These are phyloP conservation scores for Chamaenerion angustifolium DNA, from an alignment of 345 rosid genomes.

Conservation along the genomic window DNA sequence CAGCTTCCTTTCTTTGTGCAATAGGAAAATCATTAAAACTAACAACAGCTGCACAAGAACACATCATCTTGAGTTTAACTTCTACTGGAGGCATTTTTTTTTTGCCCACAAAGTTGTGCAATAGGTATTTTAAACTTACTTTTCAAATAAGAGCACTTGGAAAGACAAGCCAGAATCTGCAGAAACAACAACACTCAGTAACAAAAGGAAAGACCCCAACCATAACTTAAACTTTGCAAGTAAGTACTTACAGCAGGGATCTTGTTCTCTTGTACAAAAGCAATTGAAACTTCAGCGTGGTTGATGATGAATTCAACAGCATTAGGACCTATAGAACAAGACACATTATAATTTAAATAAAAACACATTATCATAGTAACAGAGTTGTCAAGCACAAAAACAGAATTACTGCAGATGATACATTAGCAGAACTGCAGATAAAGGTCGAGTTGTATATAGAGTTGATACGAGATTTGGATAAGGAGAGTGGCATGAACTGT, in stretches of 20 bases:
- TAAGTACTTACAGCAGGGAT: slow-evolving; percentile 48
- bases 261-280: slow-evolving; percentile 68
- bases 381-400: neutral
- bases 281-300: slow-evolving; percentile 79
- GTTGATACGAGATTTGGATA: neutral
- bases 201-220: neutral
- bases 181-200: slow-evolving; percentile 1
- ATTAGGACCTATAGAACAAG: slow-evolving; percentile 40
- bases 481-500: neutral
- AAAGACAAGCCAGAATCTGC: slow-evolving; percentile 66
- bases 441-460: too few relatives aligned
- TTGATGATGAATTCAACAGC: slow-evolving; percentile 91
- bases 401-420: neutral
- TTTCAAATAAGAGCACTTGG: slow-evolving; percentile 49
- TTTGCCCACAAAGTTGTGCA: neutral
- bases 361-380: neutral
- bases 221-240: neutral
- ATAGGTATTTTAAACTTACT: slow-evolving; percentile 27
- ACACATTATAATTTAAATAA: neutral
- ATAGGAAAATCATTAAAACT: slow-evolving; percentile 50
- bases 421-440: neutral
- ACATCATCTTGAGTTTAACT: neutral
- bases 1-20: slow-evolving; percentile 59
- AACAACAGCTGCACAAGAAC: slow-evolving; percentile 42
- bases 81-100: neutral